Percentiles rank a stretch among this genome's conserved stretches.
Conservation (phyloP, 805 yeast species). For the Nakazawaea ishiwadae region DNA sequence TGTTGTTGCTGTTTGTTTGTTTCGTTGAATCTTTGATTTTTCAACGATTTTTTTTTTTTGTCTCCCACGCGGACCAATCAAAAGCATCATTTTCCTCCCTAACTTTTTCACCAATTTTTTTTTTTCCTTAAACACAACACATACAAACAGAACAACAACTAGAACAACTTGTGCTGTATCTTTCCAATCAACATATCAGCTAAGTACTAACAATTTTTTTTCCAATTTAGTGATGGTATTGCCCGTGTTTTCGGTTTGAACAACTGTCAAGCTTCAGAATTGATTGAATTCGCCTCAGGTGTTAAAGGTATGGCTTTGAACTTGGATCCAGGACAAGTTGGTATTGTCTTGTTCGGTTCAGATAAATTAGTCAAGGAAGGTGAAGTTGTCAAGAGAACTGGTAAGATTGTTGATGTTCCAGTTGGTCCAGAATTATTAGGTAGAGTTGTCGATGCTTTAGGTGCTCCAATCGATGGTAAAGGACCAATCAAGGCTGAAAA, state of each 20-base stretch:
- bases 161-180: no score
- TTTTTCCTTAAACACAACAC: no score
- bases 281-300: constrained; percentile 98
- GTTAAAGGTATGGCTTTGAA: constrained; percentile 99
- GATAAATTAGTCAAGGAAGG: constrained; percentile 99
- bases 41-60: constrained; percentile 4
- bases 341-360: constrained; percentile 99
- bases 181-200: no score
- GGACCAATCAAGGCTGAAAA: constrained; percentile 90
- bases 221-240: constrained; percentile 85
- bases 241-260: constrained; percentile 99
- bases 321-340: constrained; percentile 99
- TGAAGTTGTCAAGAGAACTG: constrained; percentile 99
- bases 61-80: constrained; percentile 20
- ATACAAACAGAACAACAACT: no score
- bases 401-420: constrained; percentile 98
- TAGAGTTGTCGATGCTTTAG: constrained; percentile 99
- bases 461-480: constrained; percentile 99
- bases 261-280: constrained; percentile 99
- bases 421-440: constrained; percentile 98
- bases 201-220: background rate
- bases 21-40: background rate
- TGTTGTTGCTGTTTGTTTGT: background rate
- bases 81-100: constrained; percentile 20
- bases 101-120: constrained; percentile 22